Conservation (phyloP, 2,329 filamentous ascomycete species). For the Chrysoporthe deuterocubensis region DNA sequence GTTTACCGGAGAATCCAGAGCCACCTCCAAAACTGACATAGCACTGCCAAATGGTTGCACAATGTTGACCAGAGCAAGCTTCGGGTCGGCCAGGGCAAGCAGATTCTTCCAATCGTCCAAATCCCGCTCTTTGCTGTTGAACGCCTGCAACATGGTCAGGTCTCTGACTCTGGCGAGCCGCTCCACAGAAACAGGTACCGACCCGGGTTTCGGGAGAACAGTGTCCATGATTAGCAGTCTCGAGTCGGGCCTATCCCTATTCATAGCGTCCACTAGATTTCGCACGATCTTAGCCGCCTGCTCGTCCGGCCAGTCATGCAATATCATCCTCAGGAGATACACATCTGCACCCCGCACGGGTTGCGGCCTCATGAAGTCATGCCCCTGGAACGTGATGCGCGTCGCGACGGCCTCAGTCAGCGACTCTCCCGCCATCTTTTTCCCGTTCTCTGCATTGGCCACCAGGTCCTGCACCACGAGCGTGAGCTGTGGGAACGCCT, state of each 20-base stretch:
- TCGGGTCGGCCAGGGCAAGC: background rate
- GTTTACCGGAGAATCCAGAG: too few species aligned
- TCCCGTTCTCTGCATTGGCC: background rate
- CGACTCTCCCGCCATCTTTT: background rate
- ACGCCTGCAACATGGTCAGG: background rate
- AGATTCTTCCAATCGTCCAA: background rate
- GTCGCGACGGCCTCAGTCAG: background rate
- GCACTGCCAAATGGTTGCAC: too few species aligned
- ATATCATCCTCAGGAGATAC: conserved; percentile 29
- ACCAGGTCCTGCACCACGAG: conserved; percentile 20
- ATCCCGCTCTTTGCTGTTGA: background rate
- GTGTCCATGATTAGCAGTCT: conserved; percentile 34
- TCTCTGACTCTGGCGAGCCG: background rate
- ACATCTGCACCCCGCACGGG: conserved; percentile 32
- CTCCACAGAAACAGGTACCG: background rate
- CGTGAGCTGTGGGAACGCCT: conserved; percentile 2
- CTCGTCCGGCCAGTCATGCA: conserved; percentile 33
- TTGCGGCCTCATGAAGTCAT: conserved; percentile 16
- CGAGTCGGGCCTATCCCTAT: conserved; percentile 21
- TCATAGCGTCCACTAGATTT: conserved; percentile 29
- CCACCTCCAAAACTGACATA: too few species aligned
- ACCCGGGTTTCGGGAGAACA: background rate
- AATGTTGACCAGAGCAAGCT: background rate
- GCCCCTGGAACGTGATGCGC: conserved; percentile 7
- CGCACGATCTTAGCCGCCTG: conserved; percentile 30